These are phyloP conservation scores for Dicorynia guianensis DNA, from an alignment of 306 rosid genomes.

Conservation along the genomic window DNA sequence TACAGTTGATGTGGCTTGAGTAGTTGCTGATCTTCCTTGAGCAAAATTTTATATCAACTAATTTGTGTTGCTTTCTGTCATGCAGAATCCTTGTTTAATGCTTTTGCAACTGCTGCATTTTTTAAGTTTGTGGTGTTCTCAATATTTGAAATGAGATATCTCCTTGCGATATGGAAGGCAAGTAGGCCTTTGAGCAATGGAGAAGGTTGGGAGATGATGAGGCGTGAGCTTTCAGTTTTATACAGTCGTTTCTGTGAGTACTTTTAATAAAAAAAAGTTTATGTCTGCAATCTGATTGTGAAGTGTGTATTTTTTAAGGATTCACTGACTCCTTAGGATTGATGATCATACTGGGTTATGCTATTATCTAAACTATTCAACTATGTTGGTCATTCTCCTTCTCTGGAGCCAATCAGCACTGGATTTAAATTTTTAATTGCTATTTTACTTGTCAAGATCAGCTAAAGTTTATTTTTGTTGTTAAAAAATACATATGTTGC, in stretches of 20 bases:
- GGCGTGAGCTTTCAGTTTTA: conserved; percentile 96
- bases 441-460: neutral
- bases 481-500: no score
- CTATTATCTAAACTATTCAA: neutral
- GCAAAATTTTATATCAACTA: conserved; percentile 34
- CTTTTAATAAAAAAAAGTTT: conserved; percentile 7
- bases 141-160: conserved; percentile 99
- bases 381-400: conserved; percentile 5
- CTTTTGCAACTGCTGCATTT: conserved; percentile 99
- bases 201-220: conserved; percentile 98
- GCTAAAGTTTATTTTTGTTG: no score
- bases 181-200: conserved; percentile 87
- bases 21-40: conserved; percentile 20
- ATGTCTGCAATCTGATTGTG: conserved; percentile 25
- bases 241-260: conserved; percentile 98
- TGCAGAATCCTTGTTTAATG: conserved; percentile 94
- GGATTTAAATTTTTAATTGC: neutral
- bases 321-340: conserved; percentile 12
- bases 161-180: conserved; percentile 99
- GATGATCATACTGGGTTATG: neutral
- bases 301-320: conserved; percentile 16
- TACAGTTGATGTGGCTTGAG: conserved; percentile 28
- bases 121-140: conserved; percentile 98
- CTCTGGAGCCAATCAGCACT: neutral
- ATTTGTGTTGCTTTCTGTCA: conserved; percentile 36